Evolutionary conservation across 225 moss, liverwort and hornwort species (phyloP), one percentile per base, ranked within the genome.

Genomic region (Asterella californica): DNA sequence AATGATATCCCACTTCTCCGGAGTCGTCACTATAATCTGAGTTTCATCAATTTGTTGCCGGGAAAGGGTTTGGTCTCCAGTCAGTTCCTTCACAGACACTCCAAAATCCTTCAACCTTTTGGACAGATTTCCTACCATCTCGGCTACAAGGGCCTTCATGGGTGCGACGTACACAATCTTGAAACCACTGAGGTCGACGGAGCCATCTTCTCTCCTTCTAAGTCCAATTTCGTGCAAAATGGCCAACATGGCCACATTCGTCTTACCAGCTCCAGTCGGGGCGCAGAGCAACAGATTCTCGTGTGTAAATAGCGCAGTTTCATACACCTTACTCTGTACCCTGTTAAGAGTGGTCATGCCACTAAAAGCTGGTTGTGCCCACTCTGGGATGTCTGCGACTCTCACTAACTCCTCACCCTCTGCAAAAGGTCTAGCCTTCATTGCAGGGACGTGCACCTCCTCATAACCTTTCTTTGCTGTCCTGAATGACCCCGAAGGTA

Each of bases 1-100:
- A 57, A 96, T 96, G 55, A 96, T 96, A 70, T 96, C 96, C 96
- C 96, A 96, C 83, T 96, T 96, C 83, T 96, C 96, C 57, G 96
- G 96, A 69, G 96, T 96, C 33, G 96, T 96, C 33, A 96, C 96
- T 72, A 96, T 94, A 17, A 96, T 92, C 82, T 96, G 96, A 27
- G 96, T 96, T 83, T 96, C 96, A 59, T 96, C 96, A 62, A 96
- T 96, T 63, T 96, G 96, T 25, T 92, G 92, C 79, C 96, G 89
- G 77, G 96, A 96, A 30, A 96, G 92, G 60, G 96, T 96, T 61
- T 93, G 92, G 81, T 96, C 96, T 78, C 95, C 95, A 30, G 95
- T 96, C 82, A 96, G 77, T 68, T 96, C 95, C 79, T 89, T 93
- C 75, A 96, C 95, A 36, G 89, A 82, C 46, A 96, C 92, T 81